Evolutionary conservation across 306 rosid genomes (phyloP).

Genomic region (Quercus rubra): DNA sequence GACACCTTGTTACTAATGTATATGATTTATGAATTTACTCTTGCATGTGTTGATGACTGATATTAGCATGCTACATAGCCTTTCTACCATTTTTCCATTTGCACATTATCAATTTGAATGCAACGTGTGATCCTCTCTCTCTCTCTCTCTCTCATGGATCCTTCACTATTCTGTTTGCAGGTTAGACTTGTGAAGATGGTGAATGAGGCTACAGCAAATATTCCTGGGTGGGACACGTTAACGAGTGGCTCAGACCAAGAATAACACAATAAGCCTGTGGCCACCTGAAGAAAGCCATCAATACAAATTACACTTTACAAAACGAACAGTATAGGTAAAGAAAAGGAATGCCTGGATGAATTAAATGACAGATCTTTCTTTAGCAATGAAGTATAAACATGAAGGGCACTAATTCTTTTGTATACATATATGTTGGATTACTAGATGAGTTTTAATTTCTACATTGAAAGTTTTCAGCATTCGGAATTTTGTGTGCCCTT

Average conservation of each 20-base stretch:
- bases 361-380: conserved; percentile 18
- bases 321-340: conserved; percentile 19
- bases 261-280: conserved; percentile 9
- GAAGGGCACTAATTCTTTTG: conserved; percentile 31
- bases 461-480: background rate
- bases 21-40: no score
- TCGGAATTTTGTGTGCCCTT: background rate
- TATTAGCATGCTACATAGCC: no score
- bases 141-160: background rate
- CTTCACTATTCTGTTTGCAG: conserved; percentile 36
- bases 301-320: conserved; percentile 25
- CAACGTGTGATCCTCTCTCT: background rate
- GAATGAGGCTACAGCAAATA: conserved; percentile 71
- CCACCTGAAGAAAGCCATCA: conserved; percentile 10
- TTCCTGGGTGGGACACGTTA: conserved; percentile 59
- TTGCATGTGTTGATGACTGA: no score
- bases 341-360: conserved; percentile 18
- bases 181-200: conserved; percentile 76
- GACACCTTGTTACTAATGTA: background rate
- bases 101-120: background rate
- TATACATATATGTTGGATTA: conserved; percentile 14
- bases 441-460: background rate
- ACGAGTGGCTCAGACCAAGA: conserved; percentile 30
- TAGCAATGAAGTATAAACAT: conserved; percentile 10
- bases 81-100: background rate